phyloP scores from a whole-genome alignment of 2,329 filamentous ascomycete genomes.

The Aspergillus versicolor region DNA sequence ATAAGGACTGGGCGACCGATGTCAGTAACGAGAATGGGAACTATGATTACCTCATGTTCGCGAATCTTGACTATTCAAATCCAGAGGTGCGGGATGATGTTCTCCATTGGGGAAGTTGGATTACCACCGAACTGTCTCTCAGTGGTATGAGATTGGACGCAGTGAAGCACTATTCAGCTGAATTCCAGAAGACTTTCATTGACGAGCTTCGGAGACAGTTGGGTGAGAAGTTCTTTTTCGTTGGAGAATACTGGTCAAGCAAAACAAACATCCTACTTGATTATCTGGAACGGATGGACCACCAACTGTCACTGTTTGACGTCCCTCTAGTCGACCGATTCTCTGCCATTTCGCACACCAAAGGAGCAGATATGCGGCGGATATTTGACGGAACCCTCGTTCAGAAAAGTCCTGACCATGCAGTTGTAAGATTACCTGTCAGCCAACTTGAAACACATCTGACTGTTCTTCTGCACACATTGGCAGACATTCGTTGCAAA shows the following conservation, averaged over 20 bases:
- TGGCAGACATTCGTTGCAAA: slow-evolving; percentile 27
- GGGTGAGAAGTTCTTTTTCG: slow-evolving; percentile 59
- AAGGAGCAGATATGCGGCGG: slow-evolving; percentile 60
- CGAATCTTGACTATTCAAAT: slow-evolving; percentile 66
- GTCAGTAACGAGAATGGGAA: slow-evolving; percentile 67
- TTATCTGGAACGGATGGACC: slow-evolving; percentile 60
- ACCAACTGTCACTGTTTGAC: slow-evolving; percentile 64
- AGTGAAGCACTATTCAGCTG: slow-evolving; percentile 68
- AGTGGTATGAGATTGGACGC: slow-evolving; percentile 70
- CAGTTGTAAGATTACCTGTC: slow-evolving; percentile 13
- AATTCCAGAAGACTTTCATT: slow-evolving; percentile 67
- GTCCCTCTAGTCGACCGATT: slow-evolving; percentile 69
- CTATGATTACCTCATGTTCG: slow-evolving; percentile 69
- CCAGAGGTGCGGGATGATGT: slow-evolving; percentile 65
- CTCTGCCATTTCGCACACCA: slow-evolving; percentile 57
- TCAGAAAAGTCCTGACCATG: slow-evolving; percentile 45
- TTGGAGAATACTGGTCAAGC: slow-evolving; percentile 69
- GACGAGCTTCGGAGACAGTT: slow-evolving; percentile 52
- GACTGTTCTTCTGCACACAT: not conserved
- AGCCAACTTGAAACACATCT: not conserved
- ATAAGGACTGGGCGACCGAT: slow-evolving; percentile 63
- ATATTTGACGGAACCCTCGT: slow-evolving; percentile 64
- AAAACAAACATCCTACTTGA: slow-evolving; percentile 55
- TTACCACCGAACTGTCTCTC: slow-evolving; percentile 60
- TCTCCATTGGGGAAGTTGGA: slow-evolving; percentile 67